Evolutionary conservation across 805 yeast species (phyloP).

Genomic region (Candida manassasensis): DNA sequence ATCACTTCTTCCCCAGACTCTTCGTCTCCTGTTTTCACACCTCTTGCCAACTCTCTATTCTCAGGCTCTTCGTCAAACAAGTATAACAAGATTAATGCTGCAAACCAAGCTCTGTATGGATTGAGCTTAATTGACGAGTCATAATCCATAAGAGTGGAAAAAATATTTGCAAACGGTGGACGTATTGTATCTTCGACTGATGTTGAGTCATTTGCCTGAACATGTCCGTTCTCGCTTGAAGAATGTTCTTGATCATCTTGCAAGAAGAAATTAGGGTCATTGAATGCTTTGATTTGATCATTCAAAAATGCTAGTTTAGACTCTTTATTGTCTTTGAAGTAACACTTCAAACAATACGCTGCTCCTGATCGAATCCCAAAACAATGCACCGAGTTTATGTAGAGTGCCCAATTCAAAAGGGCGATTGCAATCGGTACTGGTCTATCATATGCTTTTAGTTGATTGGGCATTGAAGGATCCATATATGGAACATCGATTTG

Average conservation of each 20-base stretch:
- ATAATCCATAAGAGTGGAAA: conserved; percentile 68
- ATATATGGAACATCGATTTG: conserved; percentile 89
- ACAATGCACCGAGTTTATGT: conserved; percentile 73
- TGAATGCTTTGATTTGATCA: conserved; percentile 53
- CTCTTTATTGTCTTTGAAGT: conserved; percentile 57
- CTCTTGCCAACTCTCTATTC: conserved; percentile 43
- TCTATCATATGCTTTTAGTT: conserved; percentile 27
- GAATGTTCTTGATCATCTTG: conserved; percentile 11
- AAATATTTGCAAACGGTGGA: conserved; percentile 53
- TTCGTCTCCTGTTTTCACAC: conserved; percentile 53
- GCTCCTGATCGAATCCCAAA: conserved; percentile 82
- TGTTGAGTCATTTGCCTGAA: background rate
- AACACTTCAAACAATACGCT: conserved; percentile 59
- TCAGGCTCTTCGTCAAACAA: conserved; percentile 52
- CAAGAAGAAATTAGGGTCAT: conserved; percentile 19
- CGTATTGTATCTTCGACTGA: conserved; percentile 15
- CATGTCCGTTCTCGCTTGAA: conserved; percentile 4
- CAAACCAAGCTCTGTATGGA: conserved; percentile 86
- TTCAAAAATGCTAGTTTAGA: conserved; percentile 59
- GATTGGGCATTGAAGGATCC: conserved; percentile 62
- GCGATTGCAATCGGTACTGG: conserved; percentile 68
- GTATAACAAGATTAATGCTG: conserved; percentile 59
- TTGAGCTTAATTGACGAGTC: conserved; percentile 61
- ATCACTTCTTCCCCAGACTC: conserved; percentile 65
- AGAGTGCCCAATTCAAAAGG: conserved; percentile 76